phyloP scores from a whole-genome alignment of 306 rosid species.

The Potentilla sterilis region DNA sequence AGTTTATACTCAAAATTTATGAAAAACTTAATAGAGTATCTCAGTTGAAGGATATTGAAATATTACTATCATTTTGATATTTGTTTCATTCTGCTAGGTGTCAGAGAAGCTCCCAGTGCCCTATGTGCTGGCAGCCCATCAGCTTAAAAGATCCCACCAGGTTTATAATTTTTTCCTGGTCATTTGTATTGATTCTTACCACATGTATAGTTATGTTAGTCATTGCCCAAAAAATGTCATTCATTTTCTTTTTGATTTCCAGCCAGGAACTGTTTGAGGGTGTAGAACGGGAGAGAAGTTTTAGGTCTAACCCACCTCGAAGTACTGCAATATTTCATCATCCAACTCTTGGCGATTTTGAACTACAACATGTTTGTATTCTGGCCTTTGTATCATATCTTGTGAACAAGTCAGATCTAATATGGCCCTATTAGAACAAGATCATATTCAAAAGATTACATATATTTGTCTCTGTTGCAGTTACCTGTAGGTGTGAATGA shows the following conservation, averaged over 20 bases:
- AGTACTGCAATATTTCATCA: constrained; percentile 90
- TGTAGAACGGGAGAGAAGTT: constrained; percentile 79
- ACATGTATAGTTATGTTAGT: not conserved
- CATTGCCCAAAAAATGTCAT: not conserved
- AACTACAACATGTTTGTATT: constrained; percentile 81
- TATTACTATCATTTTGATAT: constrained; percentile 11
- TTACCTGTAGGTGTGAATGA: constrained; percentile 88
- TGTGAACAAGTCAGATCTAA: not conserved
- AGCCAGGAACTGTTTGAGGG: constrained; percentile 95
- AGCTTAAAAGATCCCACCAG: constrained; percentile 93
- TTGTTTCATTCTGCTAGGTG: constrained; percentile 55
- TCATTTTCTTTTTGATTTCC: constrained; percentile 23
- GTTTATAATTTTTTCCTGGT: constrained; percentile 34
- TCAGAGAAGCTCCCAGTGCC: constrained; percentile 98
- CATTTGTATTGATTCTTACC: constrained; percentile 13
- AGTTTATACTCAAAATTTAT: not conserved
- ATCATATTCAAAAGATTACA: constrained; percentile 24
- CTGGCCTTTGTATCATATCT: constrained; percentile 22
- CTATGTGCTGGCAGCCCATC: constrained; percentile 97
- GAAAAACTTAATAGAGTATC: not conserved
- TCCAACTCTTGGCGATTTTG: constrained; percentile 95
- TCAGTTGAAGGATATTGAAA: not conserved
- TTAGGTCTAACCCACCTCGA: constrained; percentile 73
- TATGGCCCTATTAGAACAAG: not conserved
- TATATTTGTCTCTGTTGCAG: constrained; percentile 43